Percentiles rank a stretch among this genome's conserved stretches.
Evolutionary conservation across 345 rosid species (phyloP).

Genomic region (Hibiscus mutabilis): DNA sequence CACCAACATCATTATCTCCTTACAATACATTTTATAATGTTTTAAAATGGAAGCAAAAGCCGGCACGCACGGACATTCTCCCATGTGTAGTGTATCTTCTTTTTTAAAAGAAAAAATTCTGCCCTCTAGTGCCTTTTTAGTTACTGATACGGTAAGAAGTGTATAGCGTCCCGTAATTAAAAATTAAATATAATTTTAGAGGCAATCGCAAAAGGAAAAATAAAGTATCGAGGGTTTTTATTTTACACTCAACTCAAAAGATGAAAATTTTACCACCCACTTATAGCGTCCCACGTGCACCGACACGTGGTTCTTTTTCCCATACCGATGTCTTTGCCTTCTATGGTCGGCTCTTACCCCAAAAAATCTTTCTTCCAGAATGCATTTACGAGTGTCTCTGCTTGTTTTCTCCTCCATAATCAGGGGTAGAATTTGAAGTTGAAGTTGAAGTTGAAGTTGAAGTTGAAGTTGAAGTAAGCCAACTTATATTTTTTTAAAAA

Average conservation of each 20-base stretch:
- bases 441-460: too few species aligned
- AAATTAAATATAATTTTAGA: background rate
- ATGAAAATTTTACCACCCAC: conserved; percentile 6
- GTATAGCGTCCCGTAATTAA: conserved; percentile 13
- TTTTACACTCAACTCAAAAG: background rate
- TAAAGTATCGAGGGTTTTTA: background rate
- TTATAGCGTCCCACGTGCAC: conserved; percentile 39
- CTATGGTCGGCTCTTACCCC: conserved; percentile 29
- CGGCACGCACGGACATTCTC: conserved; percentile 43
- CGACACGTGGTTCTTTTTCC: conserved; percentile 41
- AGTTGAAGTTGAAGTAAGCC: too few species aligned
- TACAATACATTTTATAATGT: conserved; percentile 11
- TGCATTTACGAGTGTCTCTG: conserved; percentile 24
- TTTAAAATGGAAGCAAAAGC: conserved; percentile 33
- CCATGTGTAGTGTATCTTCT: conserved; percentile 24
- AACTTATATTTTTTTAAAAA: too few species aligned
- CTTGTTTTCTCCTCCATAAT: conserved; percentile 15
- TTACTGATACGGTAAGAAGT: background rate
- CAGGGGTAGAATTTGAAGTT: too few species aligned
- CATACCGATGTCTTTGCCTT: conserved; percentile 31
- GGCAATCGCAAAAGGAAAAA: background rate
- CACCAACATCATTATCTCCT: conserved; percentile 14
- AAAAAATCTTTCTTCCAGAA: conserved; percentile 18
- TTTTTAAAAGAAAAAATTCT: background rate
- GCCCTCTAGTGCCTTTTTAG: background rate